Evolutionary conservation across 2,329 filamentous ascomycete genomes (phyloP), one percentile per base, ranked within the genome.

Genomic region (Penicillium corylophilum): DNA sequence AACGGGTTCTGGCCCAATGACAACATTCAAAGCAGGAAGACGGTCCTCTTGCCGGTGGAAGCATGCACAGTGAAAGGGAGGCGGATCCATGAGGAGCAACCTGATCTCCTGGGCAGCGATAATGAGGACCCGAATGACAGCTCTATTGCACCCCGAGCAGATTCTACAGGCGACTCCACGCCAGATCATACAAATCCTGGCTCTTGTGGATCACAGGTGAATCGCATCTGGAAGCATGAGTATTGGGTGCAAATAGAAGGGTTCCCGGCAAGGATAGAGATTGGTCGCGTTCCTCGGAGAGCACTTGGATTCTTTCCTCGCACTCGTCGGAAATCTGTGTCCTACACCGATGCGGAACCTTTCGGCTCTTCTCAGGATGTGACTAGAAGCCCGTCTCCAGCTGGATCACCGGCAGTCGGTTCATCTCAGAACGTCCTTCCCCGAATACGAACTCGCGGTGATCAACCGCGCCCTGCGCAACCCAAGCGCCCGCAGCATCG

Each of bases 1-100:
- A 99, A 99, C 69, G 85, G 94, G 10, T 85, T 99, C 65, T 99
- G 94, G 94, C 90, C 91, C 6, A 90, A 91, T 57, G 94, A 97
- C 67, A 90, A 85, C 56, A 87, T 97, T 31, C 93, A 96, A 69
- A 84, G 86, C 43, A 85, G 92, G 53, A 89, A 89, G 64, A 86
- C 84, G 57, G 80, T 99, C 15, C 81, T 92, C 8, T 76, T 99
- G 46, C 94, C 94, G 0, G 90, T 97, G 4, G 92, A 96, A 69
- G 88, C 90, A 36, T 97, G 93, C 70, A 86, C 88, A 38, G 79
- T 92, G 38, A 94, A 91, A 66, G 91, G 93, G 26, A 82, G 85
- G 45, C 81, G 75, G 29, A 71, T 82, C 66, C 36, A 72, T 62
- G 6, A 68, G 67, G 43, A 60, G 22, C 46, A 42, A 28, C 39